Evolutionary conservation across 2,329 filamentous ascomycete species (phyloP), one percentile per base, ranked within the genome.

Genomic region (Phaeosphaeriaceae sp.): DNA sequence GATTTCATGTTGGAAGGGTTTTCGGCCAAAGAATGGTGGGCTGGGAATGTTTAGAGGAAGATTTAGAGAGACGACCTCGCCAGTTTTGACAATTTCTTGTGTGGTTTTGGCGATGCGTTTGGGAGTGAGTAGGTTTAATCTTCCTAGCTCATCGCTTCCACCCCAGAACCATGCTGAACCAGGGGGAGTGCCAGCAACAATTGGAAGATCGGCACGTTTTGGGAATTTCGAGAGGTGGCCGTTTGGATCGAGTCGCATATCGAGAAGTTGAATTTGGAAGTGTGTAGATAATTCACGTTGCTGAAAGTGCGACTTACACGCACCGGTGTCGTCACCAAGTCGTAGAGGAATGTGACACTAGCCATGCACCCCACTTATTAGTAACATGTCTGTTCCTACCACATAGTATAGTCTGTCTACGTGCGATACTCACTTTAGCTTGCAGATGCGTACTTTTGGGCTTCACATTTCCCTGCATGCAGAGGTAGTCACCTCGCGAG

Each of bases 91-190:
- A n/a, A n/a, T n/a, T n/a, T n/a, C n/a, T n/a, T n/a, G n/a, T n/a
- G n/a, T n/a, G n/a, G n/a, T n/a, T n/a, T n/a, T n/a, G n/a, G n/a
- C n/a, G n/a, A n/a, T n/a, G n/a, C n/a, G n/a, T n/a, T n/a, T n/a
- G n/a, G 86, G 80, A 0, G 85, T 88, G 15, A 89, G 80, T 26
- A 86, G 81, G 70, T 90, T 89, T 21, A 90, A 72, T 23, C 84
- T 85, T 10, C 87, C 88, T 1, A 90, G 79, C 73, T 66, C 66
- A 56, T 70, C 66, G 43, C 52, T 57, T 17, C 67, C 64, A 23
- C 67, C n/a, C 69, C 69, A 71, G 54, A 70, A 67, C 68, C 68
- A 70, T 10, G 67, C 66, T 30, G 67, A 61, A 2, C 59, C 62
- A 15, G 62, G 58, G 44, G 65, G 67, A 22, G 69, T 72, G 4